Conservation (phyloP, 495 filamentous ascomycete species). For the Penicillium pancosmium region DNA sequence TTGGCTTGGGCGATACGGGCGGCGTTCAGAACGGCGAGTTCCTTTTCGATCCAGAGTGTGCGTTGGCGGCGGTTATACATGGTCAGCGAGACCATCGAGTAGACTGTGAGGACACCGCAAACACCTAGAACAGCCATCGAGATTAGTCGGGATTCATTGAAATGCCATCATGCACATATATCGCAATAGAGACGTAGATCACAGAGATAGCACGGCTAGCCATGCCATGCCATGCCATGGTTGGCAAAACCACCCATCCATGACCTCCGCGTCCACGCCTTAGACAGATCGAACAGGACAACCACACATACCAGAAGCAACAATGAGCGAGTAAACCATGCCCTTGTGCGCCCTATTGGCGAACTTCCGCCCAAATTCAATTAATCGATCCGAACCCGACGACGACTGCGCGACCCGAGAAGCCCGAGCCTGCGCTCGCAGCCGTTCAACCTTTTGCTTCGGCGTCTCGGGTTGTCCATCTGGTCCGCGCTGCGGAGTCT, state of each 20-base stretch:
- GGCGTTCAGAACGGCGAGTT: constrained; percentile 60
- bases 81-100: constrained; percentile 84
- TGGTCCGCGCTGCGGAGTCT: constrained; percentile 28
- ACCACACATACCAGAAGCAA: constrained; percentile 71
- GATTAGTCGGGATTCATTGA: background rate
- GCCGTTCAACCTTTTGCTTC: constrained; percentile 82
- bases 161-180: background rate
- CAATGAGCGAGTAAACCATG: constrained; percentile 74
- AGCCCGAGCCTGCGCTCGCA: constrained; percentile 76
- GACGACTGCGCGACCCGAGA: constrained; percentile 67
- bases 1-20: constrained; percentile 63
- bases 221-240: background rate
- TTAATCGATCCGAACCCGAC: constrained; percentile 64
- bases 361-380: constrained; percentile 68
- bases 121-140: constrained; percentile 53
- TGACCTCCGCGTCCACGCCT: background rate
- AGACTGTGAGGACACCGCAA: constrained; percentile 71
- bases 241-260: background rate
- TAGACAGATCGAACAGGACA: background rate
- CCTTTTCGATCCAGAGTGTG: constrained; percentile 64
- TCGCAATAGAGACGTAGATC: background rate
- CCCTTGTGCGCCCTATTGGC: constrained; percentile 84
- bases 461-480: constrained; percentile 69
- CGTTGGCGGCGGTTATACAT: constrained; percentile 78
- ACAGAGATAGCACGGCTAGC: background rate